Conservation (phyloP, 2,329 filamentous ascomycete species). For the Sporothrix luriei region DNA sequence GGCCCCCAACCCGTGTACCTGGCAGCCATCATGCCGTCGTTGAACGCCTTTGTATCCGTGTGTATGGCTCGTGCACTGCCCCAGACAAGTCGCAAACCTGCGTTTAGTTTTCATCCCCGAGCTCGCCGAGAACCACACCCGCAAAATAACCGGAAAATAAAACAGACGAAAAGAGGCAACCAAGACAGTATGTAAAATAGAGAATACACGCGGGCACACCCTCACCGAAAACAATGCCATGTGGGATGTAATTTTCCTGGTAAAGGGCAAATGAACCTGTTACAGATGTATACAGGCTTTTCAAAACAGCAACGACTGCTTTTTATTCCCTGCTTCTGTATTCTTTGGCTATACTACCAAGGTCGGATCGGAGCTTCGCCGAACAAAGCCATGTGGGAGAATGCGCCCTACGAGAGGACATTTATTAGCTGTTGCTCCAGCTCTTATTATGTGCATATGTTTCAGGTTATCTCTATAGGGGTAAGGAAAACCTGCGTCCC, state of each 20-base stretch:
- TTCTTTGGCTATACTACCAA: too few species aligned
- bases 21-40: not conserved
- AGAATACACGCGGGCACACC: slow-evolving; percentile 5
- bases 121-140: slow-evolving; percentile 7
- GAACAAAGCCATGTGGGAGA: too few species aligned
- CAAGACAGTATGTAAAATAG: not conserved
- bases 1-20: slow-evolving; percentile 22
- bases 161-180: not conserved
- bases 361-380: too few species aligned
- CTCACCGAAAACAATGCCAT: slow-evolving; percentile 6
- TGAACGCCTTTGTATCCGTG: too few species aligned
- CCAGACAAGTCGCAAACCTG: not conserved
- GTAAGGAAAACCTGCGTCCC: too few species aligned
- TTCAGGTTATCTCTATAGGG: too few species aligned
- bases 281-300: too few species aligned
- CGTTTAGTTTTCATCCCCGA: not conserved
- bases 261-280: too few species aligned
- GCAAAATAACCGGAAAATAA: not conserved
- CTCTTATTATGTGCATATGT: too few species aligned
- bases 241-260: not conserved
- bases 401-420: too few species aligned
- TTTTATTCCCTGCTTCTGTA: too few species aligned
- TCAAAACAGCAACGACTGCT: too few species aligned
- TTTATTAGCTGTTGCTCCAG: not conserved
- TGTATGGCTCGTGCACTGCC: slow-evolving; percentile 13